A percentile compares a stretch with the other conserved stretches of the same genome.
These are phyloP conservation scores for Fusarium buharicum DNA, from an alignment of 2,329 filamentous ascomycete species.

Conservation along the genomic window DNA sequence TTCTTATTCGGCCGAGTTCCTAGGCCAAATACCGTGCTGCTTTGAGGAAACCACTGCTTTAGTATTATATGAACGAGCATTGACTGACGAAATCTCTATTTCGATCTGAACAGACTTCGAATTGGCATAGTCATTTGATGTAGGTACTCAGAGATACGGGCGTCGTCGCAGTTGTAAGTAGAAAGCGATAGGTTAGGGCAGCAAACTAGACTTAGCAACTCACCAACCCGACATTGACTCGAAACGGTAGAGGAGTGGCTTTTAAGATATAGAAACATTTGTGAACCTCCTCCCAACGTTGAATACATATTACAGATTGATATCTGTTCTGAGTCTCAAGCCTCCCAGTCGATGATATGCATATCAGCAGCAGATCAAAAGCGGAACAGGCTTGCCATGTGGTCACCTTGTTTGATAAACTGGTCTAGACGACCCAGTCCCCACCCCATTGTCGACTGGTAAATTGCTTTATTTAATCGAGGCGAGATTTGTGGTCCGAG, in stretches of 20 bases:
- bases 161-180: not conserved
- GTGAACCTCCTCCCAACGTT: too few species aligned
- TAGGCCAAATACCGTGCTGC: not conserved
- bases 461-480: constrained; percentile 44
- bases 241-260: not conserved
- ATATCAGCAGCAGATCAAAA: constrained; percentile 28
- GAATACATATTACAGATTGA: not conserved
- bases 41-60: not conserved
- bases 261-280: not conserved
- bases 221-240: not conserved
- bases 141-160: too few species aligned
- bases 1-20: not conserved
- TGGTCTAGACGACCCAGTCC: constrained; percentile 20
- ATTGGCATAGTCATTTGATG: too few species aligned
- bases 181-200: not conserved
- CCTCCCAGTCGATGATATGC: constrained; percentile 11
- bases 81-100: not conserved
- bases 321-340: constrained; percentile 8
- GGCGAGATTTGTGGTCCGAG: constrained; percentile 34
- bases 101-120: too few species aligned
- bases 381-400: constrained; percentile 40
- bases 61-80: not conserved
- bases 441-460: constrained; percentile 23
- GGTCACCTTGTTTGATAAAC: constrained; percentile 36
- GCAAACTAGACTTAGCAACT: not conserved